Base-by-base conservation (phyloP, 2,329 filamentous ascomycete genomes). In the Simplicillium aogashimaense region DNA sequence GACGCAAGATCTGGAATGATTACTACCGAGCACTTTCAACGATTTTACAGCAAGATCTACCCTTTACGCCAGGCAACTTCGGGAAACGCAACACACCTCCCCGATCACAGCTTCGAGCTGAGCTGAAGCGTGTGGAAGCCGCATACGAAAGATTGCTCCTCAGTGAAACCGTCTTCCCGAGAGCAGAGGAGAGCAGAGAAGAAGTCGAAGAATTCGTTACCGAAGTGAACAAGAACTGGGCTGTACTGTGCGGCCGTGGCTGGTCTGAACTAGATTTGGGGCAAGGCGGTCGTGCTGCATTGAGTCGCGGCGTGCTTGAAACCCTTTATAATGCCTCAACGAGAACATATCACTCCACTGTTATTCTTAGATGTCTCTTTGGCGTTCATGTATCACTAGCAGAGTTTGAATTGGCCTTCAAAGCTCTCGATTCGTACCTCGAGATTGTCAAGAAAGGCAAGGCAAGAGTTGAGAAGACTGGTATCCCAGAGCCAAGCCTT, bases 271-370 rank as follows among this genome's bases (percentile, higher is more conserved):
- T 78, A 40, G 87, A 95, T 48, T 70, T 95, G 20, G 88, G 86
- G 3, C 77, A 82, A 51, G 87, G 85, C 6, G 89, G 88, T 8
- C 84, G 87, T 50, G 78, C 82, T 53, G 77, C 73, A 16, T 66
- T 90, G 14, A 84, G 84, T 46, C 78, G 83, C 40, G 80, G 80
- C 38, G 79, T 94, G 28, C 73, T 98, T 32, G 89, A 92, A 59
- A 85, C 88, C 20, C 70, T 98, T 7, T 98, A 97, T 60, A 83
- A 83, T 31, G 86, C 89, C 16, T 86, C 90, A 7, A 87, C 84
- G 9, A 95, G 92, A 60, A 95, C 89, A 0, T 98, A 92, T 54
- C 92, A 98, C 61, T 98, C 92, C 2, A 94, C 90, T 1, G 69
- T 87, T 9, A 85, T 97, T 45, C 66, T 98, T 25, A 76, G 90